A percentile compares a stretch with the other conserved stretches of the same genome.
These are phyloP conservation scores for Sonneratia caseolaris DNA, from an alignment of 345 rosid genomes.

Conservation along the genomic window DNA sequence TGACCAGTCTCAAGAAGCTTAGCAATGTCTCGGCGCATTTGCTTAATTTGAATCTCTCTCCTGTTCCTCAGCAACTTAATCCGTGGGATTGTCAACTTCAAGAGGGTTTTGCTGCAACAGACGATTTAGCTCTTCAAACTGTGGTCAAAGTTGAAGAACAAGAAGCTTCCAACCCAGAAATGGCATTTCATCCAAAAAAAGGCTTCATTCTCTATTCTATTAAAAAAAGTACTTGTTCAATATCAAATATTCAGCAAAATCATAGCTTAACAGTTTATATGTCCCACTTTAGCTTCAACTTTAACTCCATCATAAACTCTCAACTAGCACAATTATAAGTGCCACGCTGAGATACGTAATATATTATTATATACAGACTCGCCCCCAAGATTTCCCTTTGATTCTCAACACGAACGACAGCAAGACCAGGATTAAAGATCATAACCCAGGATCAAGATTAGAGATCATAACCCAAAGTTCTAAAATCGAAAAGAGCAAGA, in stretches of 20 bases:
- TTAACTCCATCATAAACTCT: neutral
- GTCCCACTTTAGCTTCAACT: neutral
- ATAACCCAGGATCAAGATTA: neutral
- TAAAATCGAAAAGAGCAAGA: neutral
- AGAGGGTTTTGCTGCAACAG: conserved; percentile 66
- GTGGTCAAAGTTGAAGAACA: neutral
- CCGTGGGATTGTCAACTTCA: conserved; percentile 72
- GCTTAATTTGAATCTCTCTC: conserved; percentile 81
- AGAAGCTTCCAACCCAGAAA: neutral
- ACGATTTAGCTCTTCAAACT: neutral
- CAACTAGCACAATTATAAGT: neutral
- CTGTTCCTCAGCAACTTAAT: conserved; percentile 82
- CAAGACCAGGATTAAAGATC: neutral
- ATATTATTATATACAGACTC: neutral
- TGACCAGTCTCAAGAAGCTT: conserved; percentile 97
- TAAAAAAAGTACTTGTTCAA: neutral
- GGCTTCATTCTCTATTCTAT: too few species aligned
- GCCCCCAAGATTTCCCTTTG: neutral
- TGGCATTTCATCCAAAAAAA: neutral
- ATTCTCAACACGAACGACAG: too few species aligned
- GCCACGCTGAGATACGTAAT: neutral
- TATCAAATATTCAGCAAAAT: neutral
- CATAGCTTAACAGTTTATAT: neutral
- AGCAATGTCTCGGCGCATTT: conserved; percentile 90
- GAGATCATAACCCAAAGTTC: neutral